phyloP scores from a whole-genome alignment of 2,329 filamentous ascomycete species.

The Dothistroma septosporum region DNA sequence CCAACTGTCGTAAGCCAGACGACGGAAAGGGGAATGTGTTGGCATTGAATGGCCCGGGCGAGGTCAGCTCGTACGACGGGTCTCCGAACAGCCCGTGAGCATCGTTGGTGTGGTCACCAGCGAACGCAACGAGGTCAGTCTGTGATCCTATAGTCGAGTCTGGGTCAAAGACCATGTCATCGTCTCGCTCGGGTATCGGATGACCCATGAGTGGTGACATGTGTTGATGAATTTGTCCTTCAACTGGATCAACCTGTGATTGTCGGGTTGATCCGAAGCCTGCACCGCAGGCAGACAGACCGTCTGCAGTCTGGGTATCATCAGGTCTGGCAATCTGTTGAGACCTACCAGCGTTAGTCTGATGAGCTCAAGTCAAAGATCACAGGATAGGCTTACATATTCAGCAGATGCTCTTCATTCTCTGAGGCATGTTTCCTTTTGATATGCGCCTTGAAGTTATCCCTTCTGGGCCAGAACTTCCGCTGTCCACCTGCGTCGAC shows the following conservation, averaged over 20 bases:
- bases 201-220: not conserved
- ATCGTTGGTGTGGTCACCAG: constrained; percentile 1
- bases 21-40: not conserved
- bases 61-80: not conserved
- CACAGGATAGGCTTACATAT: constrained; percentile 13
- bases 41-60: not conserved
- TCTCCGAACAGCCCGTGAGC: not conserved
- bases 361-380: not conserved
- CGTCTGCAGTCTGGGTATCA: constrained; percentile 12
- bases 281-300: constrained; percentile 1
- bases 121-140: not conserved
- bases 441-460: constrained; percentile 84
- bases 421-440: constrained; percentile 56
- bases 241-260: constrained; percentile 8
- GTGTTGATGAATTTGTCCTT: constrained; percentile 4
- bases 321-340: constrained; percentile 17
- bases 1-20: not conserved
- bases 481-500: constrained; percentile 46
- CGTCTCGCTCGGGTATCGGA: not conserved
- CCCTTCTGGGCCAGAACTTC: constrained; percentile 74
- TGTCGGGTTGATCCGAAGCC: constrained; percentile 9
- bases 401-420: constrained; percentile 17
- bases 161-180: not conserved
- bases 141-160: constrained; percentile 12
- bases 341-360: constrained; percentile 12